Conservation (phyloP, 73 alveolate species). For the Blepharisma stoltei region DNA sequence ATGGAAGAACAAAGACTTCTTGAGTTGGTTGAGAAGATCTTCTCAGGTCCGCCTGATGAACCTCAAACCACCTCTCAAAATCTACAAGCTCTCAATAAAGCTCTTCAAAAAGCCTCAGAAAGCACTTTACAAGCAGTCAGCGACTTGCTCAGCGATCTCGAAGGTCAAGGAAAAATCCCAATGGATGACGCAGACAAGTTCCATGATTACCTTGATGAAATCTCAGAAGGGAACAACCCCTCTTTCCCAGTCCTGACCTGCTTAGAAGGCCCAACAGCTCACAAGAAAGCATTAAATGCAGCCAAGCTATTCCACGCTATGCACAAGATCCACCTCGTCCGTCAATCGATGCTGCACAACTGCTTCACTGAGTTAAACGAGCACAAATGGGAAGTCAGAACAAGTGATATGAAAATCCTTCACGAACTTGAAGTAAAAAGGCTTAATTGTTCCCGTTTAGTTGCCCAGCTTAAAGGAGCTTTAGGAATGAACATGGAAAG, state of each 20-base stretch:
- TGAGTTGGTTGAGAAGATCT: constrained; percentile 3
- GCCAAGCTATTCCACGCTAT: constrained; percentile 18
- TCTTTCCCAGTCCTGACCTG: not conserved
- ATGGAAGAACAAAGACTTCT: constrained; percentile 11
- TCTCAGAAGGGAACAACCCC: not conserved
- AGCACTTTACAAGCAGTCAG: not conserved
- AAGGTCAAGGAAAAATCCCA: constrained; percentile 1
- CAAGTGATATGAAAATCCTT: not conserved
- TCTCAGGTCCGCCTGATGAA: constrained; percentile 22
- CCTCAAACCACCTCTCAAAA: not conserved
- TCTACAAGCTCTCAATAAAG: not conserved
- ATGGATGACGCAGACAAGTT: not conserved
- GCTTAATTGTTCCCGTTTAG: constrained; percentile 4
- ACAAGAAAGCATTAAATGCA: not conserved
- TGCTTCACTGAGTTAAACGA: not conserved
- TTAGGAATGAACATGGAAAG: constrained; percentile 14
- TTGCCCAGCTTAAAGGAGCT: constrained; percentile 7
- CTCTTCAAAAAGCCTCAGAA: not conserved
- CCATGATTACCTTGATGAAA: not conserved
- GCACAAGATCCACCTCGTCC: not conserved
- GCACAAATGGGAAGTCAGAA: not conserved
- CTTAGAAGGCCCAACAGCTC: not conserved
- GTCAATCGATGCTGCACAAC: not conserved
- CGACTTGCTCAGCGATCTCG: not conserved
- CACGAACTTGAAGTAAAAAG: not conserved